Evolutionary conservation across 192 early-diverging fungal species (phyloP).

Genomic region (Pilobolus umbonatus): DNA sequence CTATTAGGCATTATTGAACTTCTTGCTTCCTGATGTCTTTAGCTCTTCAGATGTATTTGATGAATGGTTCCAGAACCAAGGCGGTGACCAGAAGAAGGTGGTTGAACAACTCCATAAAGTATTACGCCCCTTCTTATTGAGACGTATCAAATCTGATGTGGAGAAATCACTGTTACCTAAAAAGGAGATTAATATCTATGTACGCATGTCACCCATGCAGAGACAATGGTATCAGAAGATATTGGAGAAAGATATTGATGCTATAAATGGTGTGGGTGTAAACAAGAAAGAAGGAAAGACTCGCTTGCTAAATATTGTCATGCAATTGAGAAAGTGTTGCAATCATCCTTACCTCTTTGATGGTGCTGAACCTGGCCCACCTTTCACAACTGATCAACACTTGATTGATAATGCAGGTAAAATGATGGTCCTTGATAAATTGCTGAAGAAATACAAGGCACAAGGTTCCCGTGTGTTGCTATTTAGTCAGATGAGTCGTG

Average conservation of each 20-base stretch:
- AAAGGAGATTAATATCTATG: constrained; percentile 89
- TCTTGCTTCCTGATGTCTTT: constrained; percentile 96
- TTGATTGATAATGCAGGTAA: constrained; percentile 92
- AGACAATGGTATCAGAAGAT: constrained; percentile 93
- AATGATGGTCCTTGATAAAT: constrained; percentile 89
- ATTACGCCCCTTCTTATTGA: constrained; percentile 79
- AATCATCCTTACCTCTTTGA: constrained; percentile 96
- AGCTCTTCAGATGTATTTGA: constrained; percentile 91
- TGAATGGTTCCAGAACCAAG: constrained; percentile 82
- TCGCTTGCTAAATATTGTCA: constrained; percentile 87
- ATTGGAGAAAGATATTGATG: constrained; percentile 94
- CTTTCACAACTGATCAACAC: constrained; percentile 95
- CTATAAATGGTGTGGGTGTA: constrained; percentile 80
- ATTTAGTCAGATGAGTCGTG: constrained; percentile 98
- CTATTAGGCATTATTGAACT: constrained; percentile 82
- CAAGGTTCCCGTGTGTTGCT: constrained; percentile 93
- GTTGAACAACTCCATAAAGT: constrained; percentile 59
- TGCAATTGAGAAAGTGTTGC: constrained; percentile 95
- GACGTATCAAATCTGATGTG: constrained; percentile 91
- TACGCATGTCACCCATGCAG: constrained; percentile 93
- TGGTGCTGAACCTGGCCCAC: constrained; percentile 88
- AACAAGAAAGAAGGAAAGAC: constrained; percentile 83
- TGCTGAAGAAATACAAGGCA: constrained; percentile 71
- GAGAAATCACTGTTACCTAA: constrained; percentile 95
- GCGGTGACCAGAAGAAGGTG: constrained; percentile 67